Evolutionary conservation across 768 basidiomycete genomes (phyloP).

Genomic region (Hygrocybe punicea): DNA sequence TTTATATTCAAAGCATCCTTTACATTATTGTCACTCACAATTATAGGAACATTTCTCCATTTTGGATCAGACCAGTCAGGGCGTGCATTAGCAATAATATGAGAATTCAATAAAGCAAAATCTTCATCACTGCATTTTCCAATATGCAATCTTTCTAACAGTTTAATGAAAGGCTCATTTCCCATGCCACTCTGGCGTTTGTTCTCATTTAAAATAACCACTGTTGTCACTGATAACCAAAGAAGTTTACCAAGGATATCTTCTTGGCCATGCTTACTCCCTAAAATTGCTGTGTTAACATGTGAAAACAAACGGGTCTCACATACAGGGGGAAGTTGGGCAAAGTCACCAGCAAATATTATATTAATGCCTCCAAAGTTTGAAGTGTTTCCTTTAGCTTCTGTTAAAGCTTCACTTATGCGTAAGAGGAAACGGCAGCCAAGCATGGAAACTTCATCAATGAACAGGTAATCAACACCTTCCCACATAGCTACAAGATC

Average conservation of each 20-base stretch:
- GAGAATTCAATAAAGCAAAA: constrained; percentile 15
- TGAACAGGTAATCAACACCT: constrained; percentile 37
- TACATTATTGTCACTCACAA: constrained; percentile 34
- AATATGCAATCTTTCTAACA: constrained; percentile 21
- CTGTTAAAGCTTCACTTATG: constrained; percentile 32
- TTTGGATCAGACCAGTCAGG: constrained; percentile 2
- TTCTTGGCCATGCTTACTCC: constrained; percentile 12
- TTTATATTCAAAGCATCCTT: constrained; percentile 38
- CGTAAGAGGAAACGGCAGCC: constrained; percentile 29
- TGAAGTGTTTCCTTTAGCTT: constrained; percentile 28
- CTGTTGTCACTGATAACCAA: constrained; percentile 31
- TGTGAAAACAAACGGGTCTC: background rate
- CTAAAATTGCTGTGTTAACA: background rate
- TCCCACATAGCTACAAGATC: constrained; percentile 35
- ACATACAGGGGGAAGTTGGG: constrained; percentile 21
- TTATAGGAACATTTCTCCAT: constrained; percentile 32
- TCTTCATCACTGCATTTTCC: constrained; percentile 28
- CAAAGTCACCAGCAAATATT: constrained; percentile 45
- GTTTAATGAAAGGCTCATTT: constrained; percentile 18
- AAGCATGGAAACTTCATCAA: constrained; percentile 43
- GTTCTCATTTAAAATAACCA: constrained; percentile 25
- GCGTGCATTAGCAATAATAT: constrained; percentile 8
- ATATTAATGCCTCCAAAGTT: constrained; percentile 41
- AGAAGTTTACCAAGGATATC: constrained; percentile 30
- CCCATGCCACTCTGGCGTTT: constrained; percentile 27